phyloP scores from a whole-genome alignment of 2,329 filamentous ascomycete species.

The Intubia oerlemansii region DNA sequence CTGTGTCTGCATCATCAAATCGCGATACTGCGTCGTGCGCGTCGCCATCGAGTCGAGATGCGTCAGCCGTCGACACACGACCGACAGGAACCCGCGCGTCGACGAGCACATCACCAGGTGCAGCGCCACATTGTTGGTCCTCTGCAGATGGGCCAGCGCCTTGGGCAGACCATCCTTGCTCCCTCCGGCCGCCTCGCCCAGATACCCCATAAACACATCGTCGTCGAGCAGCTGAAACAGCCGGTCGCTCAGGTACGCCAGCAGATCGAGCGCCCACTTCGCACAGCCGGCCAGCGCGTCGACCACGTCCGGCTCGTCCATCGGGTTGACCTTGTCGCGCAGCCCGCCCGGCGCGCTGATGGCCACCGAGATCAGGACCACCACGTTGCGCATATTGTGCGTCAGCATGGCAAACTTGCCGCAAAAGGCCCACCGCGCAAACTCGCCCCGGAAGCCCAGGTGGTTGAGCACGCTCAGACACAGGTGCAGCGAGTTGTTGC shows the following conservation, averaged over 20 bases:
- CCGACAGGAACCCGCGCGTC: constrained; percentile 49
- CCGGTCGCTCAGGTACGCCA: constrained; percentile 38
- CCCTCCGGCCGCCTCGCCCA: constrained; percentile 20
- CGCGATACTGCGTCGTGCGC: constrained; percentile 28
- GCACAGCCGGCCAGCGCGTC: constrained; percentile 52
- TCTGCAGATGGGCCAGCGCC: constrained; percentile 28
- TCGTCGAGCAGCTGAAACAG: constrained; percentile 34
- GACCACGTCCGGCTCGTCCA: constrained; percentile 56
- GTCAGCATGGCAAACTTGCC: constrained; percentile 42
- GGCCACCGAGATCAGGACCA: constrained; percentile 42
- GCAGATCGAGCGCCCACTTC: constrained; percentile 56
- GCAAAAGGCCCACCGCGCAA: constrained; percentile 37
- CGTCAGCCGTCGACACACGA: constrained; percentile 41
- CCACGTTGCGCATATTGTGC: constrained; percentile 52
- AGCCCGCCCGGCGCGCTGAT: constrained; percentile 31
- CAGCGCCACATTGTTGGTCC: constrained; percentile 33
- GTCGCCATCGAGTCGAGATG: constrained; percentile 30
- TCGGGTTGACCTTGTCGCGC: constrained; percentile 32
- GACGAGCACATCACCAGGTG: constrained; percentile 52
- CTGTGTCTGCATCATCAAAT: too few relatives aligned
- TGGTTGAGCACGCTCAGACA: constrained; percentile 63
- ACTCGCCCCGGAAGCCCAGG: constrained; percentile 49
- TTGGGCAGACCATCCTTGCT: constrained; percentile 18
- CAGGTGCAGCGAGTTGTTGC: constrained; percentile 51
- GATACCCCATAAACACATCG: constrained; percentile 25